Evolutionary conservation across 2,329 filamentous ascomycete genomes (phyloP).

Genomic region (Fusarium caatingaense): DNA sequence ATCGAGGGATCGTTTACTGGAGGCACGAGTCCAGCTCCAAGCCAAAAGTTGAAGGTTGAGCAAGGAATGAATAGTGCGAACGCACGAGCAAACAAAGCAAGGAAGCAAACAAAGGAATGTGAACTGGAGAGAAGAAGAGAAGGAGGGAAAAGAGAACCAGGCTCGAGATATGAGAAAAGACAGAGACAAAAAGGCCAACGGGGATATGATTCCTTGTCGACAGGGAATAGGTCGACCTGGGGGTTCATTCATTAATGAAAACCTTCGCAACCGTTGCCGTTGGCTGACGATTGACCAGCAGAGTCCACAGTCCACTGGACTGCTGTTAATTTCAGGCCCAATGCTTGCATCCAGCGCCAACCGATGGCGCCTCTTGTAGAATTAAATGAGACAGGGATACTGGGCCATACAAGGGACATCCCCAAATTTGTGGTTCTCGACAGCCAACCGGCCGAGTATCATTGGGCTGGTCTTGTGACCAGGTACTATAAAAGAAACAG

Average conservation of each 20-base stretch:
- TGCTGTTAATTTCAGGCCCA: conserved; percentile 44
- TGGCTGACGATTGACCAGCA: not conserved
- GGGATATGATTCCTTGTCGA: conserved; percentile 30
- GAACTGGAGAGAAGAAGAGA: conserved; percentile 1
- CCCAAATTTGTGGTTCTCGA: conserved; percentile 33
- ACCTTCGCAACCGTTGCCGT: conserved; percentile 3
- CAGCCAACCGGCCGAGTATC: conserved; percentile 28
- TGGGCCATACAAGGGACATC: conserved; percentile 28
- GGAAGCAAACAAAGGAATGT: conserved; percentile 4
- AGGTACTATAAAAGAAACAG: not conserved
- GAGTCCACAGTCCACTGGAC: not conserved
- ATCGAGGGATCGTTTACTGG: conserved; percentile 25
- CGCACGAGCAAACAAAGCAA: not conserved
- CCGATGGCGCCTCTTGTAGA: conserved; percentile 35
- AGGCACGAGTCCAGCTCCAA: conserved; percentile 39
- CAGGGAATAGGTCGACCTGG: conserved; percentile 26
- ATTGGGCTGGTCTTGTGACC: conserved; percentile 15
- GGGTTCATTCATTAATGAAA: conserved; percentile 34
- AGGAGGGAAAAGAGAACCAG: not conserved
- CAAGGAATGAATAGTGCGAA: conserved; percentile 17
- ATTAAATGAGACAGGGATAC: conserved; percentile 44
- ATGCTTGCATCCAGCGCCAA: conserved; percentile 35
- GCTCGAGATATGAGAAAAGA: conserved; percentile 10
- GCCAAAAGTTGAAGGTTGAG: conserved; percentile 21
- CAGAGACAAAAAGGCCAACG: conserved; percentile 20